Percentiles rank a stretch among this genome's conserved stretches.
Conservation (phyloP, 768 basidiomycete species). For the Porphyrellus cyaneotinctus region DNA sequence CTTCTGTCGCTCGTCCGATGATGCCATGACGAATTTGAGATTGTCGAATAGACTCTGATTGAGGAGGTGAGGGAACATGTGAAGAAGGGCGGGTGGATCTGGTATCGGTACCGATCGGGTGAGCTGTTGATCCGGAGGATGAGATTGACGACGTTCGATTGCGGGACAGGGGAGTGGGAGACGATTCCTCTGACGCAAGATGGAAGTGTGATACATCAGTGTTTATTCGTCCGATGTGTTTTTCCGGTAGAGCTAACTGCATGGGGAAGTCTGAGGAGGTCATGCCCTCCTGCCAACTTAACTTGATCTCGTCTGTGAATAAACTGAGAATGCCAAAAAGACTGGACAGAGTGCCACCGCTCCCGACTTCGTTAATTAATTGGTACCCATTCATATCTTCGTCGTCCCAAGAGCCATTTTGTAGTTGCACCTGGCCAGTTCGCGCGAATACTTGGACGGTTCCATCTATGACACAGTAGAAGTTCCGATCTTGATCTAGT, state of each 20-base stretch:
- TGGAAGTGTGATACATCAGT: slow-evolving; percentile 65
- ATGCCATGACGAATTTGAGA: slow-evolving; percentile 58
- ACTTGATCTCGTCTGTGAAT: slow-evolving; percentile 91
- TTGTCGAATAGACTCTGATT: slow-evolving; percentile 23
- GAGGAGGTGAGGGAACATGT: slow-evolving; percentile 20
- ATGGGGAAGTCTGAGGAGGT: slow-evolving; percentile 27
- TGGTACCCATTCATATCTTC: slow-evolving; percentile 95
- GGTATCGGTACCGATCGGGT: slow-evolving; percentile 33
- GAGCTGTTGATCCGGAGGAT: slow-evolving; percentile 67
- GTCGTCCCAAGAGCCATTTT: slow-evolving; percentile 66
- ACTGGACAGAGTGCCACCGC: slow-evolving; percentile 92
- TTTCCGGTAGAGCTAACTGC: slow-evolving; percentile 22
- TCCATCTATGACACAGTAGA: slow-evolving; percentile 99
- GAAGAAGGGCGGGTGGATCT: slow-evolving; percentile 11
- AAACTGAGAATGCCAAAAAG: slow-evolving; percentile 95
- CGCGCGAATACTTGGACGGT: slow-evolving; percentile 89
- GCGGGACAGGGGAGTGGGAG: slow-evolving; percentile 29
- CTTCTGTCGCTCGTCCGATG: slow-evolving; percentile 89
- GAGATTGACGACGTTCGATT: slow-evolving; percentile 56
- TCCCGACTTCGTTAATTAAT: slow-evolving; percentile 92
- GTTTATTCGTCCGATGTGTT: slow-evolving; percentile 40
- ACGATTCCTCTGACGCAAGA: slow-evolving; percentile 32
- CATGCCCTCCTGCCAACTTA: slow-evolving; percentile 82
- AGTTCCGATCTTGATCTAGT: slow-evolving; percentile 87
- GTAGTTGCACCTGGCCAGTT: slow-evolving; percentile 50